phyloP scores from a whole-genome alignment of 768 basidiomycete genomes.

The Mycena polygramma region DNA sequence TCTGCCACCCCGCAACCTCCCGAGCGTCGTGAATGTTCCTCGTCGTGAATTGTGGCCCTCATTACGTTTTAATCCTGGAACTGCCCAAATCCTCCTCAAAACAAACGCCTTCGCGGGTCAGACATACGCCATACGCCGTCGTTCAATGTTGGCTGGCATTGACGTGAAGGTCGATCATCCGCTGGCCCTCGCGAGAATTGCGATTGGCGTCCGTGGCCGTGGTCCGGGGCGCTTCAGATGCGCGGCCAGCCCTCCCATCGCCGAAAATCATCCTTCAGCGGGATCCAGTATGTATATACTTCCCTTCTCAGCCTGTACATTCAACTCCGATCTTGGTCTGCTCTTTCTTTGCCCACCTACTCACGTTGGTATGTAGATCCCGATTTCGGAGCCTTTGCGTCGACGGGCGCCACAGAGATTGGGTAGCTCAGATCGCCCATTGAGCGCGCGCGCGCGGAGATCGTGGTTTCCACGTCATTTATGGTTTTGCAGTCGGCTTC shows the following conservation, averaged over 20 bases:
- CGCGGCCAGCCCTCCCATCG: background rate
- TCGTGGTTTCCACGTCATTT: background rate
- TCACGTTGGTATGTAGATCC: background rate
- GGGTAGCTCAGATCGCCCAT: background rate
- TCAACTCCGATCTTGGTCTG: no score
- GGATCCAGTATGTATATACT: no score
- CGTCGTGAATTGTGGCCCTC: background rate
- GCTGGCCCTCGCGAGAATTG: background rate
- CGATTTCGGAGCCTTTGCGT: background rate
- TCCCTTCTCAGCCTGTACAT: no score
- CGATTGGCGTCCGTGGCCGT: background rate
- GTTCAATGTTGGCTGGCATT: no score
- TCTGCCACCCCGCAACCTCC: constrained; percentile 9
- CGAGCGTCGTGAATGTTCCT: background rate
- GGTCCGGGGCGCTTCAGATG: background rate
- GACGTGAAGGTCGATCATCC: background rate
- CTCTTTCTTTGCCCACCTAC: no score
- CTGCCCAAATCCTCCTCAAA: no score
- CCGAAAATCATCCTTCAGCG: no score
- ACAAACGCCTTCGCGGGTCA: background rate
- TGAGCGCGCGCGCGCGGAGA: background rate
- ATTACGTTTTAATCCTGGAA: no score
- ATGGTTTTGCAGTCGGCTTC: background rate
- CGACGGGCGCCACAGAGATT: background rate
- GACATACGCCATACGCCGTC: no score